phyloP scores from a whole-genome alignment of 257 asterid genomes.

The Dorcoceras hygrometricum region DNA sequence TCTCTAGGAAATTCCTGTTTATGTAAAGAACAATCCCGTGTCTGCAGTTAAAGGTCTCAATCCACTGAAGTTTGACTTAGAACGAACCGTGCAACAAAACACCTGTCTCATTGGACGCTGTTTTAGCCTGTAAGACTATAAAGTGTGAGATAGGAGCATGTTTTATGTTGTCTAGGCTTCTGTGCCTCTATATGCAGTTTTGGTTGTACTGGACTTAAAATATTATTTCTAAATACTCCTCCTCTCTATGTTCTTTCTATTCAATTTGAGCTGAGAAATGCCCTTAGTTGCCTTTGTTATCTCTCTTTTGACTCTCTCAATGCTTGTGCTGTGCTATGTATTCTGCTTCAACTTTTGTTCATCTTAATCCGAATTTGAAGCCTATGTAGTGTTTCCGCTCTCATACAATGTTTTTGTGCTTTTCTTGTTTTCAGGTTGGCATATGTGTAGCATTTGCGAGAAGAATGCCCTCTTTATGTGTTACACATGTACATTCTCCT shows the following conservation, averaged over 20 bases:
- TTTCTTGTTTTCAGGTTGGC: conserved; percentile 82
- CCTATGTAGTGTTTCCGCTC: neutral
- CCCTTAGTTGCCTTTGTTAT: neutral
- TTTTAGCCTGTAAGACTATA: neutral
- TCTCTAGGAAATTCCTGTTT: neutral
- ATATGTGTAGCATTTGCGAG: conserved; percentile 86
- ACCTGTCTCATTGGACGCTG: neutral
- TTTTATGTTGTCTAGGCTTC: neutral
- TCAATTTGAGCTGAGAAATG: neutral
- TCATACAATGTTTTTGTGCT: neutral
- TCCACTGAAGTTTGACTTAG: neutral
- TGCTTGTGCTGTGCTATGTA: neutral
- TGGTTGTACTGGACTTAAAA: neutral
- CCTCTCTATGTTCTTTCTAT: neutral
- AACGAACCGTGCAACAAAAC: neutral
- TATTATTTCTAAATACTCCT: neutral
- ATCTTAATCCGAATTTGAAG: neutral
- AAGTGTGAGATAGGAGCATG: neutral
- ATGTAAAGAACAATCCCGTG: too few species aligned
- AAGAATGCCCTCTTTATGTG: conserved; percentile 91
- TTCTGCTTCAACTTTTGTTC: neutral
- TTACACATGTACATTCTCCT: conserved; percentile 80
- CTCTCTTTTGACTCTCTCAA: neutral
- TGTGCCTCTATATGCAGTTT: neutral
- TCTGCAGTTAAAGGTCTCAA: neutral